phyloP scores from a whole-genome alignment of 768 basidiomycete species.

The Leucocoprinus leucothites region DNA sequence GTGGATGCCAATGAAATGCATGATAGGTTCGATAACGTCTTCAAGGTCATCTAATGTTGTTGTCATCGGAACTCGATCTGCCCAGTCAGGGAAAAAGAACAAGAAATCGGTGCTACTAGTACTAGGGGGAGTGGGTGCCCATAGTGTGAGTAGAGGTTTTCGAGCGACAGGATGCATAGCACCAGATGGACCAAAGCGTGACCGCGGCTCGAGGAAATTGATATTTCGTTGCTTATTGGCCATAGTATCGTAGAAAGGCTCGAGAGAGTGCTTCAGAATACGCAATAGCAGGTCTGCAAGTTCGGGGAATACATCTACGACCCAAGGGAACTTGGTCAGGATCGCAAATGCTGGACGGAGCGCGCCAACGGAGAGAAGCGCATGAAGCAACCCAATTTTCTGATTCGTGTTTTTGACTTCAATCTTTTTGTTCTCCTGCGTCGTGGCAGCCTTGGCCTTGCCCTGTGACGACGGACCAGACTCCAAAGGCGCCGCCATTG shows the following conservation, averaged over 20 bases:
- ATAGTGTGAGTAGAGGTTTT: slow-evolving; percentile 67
- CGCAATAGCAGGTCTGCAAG: slow-evolving; percentile 87
- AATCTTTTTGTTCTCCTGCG: slow-evolving; percentile 40
- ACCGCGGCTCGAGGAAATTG: slow-evolving; percentile 60
- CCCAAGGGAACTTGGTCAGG: slow-evolving; percentile 80
- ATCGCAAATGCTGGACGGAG: slow-evolving; percentile 75
- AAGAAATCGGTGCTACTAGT: slow-evolving; percentile 75
- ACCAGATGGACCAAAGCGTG: slow-evolving; percentile 61
- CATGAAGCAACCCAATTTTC: slow-evolving; percentile 72
- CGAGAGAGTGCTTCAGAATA: slow-evolving; percentile 64
- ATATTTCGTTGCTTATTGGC: slow-evolving; percentile 58
- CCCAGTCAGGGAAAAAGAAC: slow-evolving; percentile 91
- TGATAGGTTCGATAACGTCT: slow-evolving; percentile 73
- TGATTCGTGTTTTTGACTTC: slow-evolving; percentile 61
- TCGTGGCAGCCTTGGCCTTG: slow-evolving; percentile 36
- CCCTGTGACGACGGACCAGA: slow-evolving; percentile 38
- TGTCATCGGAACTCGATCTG: slow-evolving; percentile 64
- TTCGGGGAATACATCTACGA: slow-evolving; percentile 77
- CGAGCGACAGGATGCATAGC: slow-evolving; percentile 48
- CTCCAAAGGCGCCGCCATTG: slow-evolving; percentile 82
- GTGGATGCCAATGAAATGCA: slow-evolving; percentile 79
- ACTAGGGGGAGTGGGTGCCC: slow-evolving; percentile 78
- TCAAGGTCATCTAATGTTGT: slow-evolving; percentile 63
- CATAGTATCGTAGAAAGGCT: slow-evolving; percentile 60
- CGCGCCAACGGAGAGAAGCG: slow-evolving; percentile 86